Base-by-base conservation (phyloP, 371 early-diverging fungal species). In the Rhizopus sp. region DNA sequence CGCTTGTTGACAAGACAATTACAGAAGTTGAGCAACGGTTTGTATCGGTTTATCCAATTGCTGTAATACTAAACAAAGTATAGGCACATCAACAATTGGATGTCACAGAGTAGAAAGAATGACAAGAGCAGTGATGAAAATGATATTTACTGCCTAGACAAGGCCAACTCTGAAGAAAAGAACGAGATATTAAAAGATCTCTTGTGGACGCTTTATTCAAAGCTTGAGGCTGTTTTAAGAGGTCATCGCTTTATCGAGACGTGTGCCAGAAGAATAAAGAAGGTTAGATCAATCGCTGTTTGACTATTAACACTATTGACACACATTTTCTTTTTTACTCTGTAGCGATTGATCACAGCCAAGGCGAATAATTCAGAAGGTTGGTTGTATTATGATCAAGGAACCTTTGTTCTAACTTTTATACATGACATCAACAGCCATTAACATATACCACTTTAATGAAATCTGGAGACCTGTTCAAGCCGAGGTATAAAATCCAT, bases 1-100 rank as follows among this genome's bases (percentile, higher is more conserved):
- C 89, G 38, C 74, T 97, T 8, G 93, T 95, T 15, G 97, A 96
- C 62, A 83, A 91, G 52, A 90, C 94, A 1, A 87, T 96, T 40
- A 73, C 75, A 17, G 93, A 97, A 70, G 89, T 90, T 1, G 93
- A 95, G 55, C 85, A 89, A 55, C 80, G 91, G 85, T 89, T 79
- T 16, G 44, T 50, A 9, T 29, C 7, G 35, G 40, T 29, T 45
- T 39, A 40, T 8, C 13, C 15, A 48, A 9, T 17, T 7, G 30
- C n/a, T 23, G 23, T 23, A 2, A 23, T 23, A 23, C 23, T 9
- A n/a, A 5, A 16, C 8, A 2, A 46, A 46, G 29, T 29, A 33
- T 38, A 63, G 65, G 53, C 60, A 60, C 23, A 15, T 42, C 13
- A 59, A 65, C 30, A 34, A 52, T 4, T 53, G 48, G 48, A 39